Evolutionary conservation across 805 yeast genomes (phyloP).

Genomic region (Saccharomyces kudriavzevii): DNA sequence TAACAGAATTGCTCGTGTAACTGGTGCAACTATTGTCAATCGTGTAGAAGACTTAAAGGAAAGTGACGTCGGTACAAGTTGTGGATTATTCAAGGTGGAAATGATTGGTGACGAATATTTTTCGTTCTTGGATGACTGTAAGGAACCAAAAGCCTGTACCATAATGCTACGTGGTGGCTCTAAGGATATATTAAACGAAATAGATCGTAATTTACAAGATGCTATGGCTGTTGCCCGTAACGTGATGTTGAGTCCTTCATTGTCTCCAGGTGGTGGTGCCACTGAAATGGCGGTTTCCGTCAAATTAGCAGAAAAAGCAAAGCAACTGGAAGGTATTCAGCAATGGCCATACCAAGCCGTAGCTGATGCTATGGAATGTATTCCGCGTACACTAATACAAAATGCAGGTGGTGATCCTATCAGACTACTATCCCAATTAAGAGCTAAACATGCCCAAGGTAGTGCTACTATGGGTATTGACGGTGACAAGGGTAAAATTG

Average conservation of each 20-base stretch:
- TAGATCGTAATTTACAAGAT: slow-evolving; percentile 94
- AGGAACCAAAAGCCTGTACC: slow-evolving; percentile 88
- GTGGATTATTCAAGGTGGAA: slow-evolving; percentile 89
- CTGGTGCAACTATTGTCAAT: slow-evolving; percentile 96
- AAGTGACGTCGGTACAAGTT: slow-evolving; percentile 76
- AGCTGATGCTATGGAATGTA: slow-evolving; percentile 97
- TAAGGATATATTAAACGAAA: slow-evolving; percentile 90
- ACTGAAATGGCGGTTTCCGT: slow-evolving; percentile 98
- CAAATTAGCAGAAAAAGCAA: slow-evolving; percentile 79
- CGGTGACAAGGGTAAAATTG: slow-evolving; percentile 90
- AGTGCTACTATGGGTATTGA: slow-evolving; percentile 80
- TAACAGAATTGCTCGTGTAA: slow-evolving; percentile 92
- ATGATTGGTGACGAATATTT: slow-evolving; percentile 96
- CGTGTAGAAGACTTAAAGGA: slow-evolving; percentile 91
- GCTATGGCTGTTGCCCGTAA: slow-evolving; percentile 97
- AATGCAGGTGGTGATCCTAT: slow-evolving; percentile 97
- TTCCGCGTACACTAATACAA: slow-evolving; percentile 94
- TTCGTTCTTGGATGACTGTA: slow-evolving; percentile 73
- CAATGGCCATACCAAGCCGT: slow-evolving; percentile 99
- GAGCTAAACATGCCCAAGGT: slow-evolving; percentile 96
- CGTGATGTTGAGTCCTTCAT: slow-evolving; percentile 86
- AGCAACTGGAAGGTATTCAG: slow-evolving; percentile 84
- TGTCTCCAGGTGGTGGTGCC: slow-evolving; percentile 99
- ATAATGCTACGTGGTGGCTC: slow-evolving; percentile 91
- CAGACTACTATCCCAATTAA: slow-evolving; percentile 75